phyloP scores from a whole-genome alignment of 176 grass and related monocot species.

The Oryza coarctata region DNA sequence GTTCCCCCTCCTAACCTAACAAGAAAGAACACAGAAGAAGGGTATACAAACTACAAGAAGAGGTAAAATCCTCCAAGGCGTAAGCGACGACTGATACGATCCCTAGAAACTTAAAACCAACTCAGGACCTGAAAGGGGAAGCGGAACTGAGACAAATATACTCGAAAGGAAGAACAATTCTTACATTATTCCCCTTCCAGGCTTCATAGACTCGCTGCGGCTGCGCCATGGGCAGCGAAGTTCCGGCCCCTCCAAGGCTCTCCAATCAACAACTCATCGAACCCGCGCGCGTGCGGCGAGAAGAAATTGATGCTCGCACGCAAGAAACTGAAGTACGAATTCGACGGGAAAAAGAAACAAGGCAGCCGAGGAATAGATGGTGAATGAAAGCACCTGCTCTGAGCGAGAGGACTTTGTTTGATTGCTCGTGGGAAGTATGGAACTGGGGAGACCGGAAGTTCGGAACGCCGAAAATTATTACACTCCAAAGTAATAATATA shows the following conservation, averaged over 20 bases:
- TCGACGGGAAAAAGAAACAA: neutral
- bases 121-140: neutral
- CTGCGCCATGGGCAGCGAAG: slow-evolving; percentile 50
- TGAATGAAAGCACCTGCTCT: neutral
- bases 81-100: neutral
- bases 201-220: slow-evolving; percentile 56
- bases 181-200: slow-evolving; percentile 85
- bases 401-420: slow-evolving; percentile 10
- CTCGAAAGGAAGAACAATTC: slow-evolving; percentile 19
- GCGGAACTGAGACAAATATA: neutral
- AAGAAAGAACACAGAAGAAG: neutral
- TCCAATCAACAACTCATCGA: slow-evolving; percentile 7
- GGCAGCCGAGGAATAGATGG: neutral
- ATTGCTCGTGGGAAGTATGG: neutral
- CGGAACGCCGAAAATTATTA: too few species aligned
- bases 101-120: neutral
- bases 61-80: neutral
- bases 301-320: neutral
- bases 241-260: neutral
- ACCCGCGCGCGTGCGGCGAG: neutral
- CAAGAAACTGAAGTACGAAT: neutral
- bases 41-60: neutral
- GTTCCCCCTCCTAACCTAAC: neutral
- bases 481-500: too few species aligned
- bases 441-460: neutral